These are phyloP conservation scores for Chalciporus chontae DNA, from an alignment of 768 basidiomycete species.

Conservation along the genomic window DNA sequence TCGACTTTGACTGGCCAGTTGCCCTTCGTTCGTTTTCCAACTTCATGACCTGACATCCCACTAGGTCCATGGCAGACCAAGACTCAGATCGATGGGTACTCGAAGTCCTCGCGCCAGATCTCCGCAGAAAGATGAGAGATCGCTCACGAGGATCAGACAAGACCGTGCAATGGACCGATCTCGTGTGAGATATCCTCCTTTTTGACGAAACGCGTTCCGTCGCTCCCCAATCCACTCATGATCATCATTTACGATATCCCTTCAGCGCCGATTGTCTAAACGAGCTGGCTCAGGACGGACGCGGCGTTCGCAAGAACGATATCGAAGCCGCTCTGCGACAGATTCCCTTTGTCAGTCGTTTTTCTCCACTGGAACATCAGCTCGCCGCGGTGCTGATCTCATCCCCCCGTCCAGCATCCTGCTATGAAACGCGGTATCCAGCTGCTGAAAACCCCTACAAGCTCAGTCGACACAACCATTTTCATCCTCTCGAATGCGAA, in stretches of 20 bases:
- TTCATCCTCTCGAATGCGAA: slow-evolving; percentile 95
- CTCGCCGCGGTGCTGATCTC: not conserved
- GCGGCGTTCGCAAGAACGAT: slow-evolving; percentile 66
- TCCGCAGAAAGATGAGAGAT: slow-evolving; percentile 69
- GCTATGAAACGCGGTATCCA: slow-evolving; percentile 93
- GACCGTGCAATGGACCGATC: slow-evolving; percentile 86
- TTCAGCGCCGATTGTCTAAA: slow-evolving; percentile 60
- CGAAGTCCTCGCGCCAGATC: slow-evolving; percentile 80
- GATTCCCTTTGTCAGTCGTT: slow-evolving; percentile 77
- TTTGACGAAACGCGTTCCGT: not conserved
- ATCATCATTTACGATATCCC: not conserved
- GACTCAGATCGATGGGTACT: slow-evolving; percentile 94
- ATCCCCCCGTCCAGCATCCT: slow-evolving; percentile 66
- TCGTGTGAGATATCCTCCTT: slow-evolving; percentile 73
- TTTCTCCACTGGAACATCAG: not conserved
- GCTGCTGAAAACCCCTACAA: slow-evolving; percentile 59
- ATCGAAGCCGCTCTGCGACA: slow-evolving; percentile 74
- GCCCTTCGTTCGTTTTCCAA: not conserved
- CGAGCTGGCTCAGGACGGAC: slow-evolving; percentile 55
- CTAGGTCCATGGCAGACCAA: slow-evolving; percentile 89
- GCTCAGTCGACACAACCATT: slow-evolving; percentile 66
- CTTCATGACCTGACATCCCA: not conserved
- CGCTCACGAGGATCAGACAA: slow-evolving; percentile 49
- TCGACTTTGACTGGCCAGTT: slow-evolving; percentile 92
- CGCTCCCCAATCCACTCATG: not conserved